These are phyloP conservation scores for Chondrus crispus DNA, from an alignment of 23 red algal species.

Conservation along the genomic window DNA sequence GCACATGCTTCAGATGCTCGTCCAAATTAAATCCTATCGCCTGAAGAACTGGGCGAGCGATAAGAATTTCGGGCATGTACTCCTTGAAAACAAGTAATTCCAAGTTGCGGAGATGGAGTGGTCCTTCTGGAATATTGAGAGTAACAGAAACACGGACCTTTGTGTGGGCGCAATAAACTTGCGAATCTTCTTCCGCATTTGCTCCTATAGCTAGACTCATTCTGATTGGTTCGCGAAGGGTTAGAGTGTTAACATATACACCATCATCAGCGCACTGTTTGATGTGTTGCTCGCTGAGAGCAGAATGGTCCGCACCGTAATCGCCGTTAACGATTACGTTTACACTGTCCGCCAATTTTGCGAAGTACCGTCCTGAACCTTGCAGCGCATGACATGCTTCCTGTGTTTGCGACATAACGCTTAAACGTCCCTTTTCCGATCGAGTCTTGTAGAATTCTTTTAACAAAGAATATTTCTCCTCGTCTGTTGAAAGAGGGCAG, in stretches of 20 bases:
- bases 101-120: neutral
- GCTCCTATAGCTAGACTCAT: neutral
- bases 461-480: no score
- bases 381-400: no score
- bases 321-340: neutral
- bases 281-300: neutral
- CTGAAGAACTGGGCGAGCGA: neutral
- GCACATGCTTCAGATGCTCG: neutral
- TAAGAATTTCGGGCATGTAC: neutral
- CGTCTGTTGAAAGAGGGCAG: no score
- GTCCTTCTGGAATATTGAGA: neutral
- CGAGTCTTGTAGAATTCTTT: no score
- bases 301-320: neutral
- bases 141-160: neutral
- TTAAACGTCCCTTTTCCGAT: no score
- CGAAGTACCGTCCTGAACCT: no score
- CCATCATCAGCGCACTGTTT: neutral
- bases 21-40: neutral
- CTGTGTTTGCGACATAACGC: no score
- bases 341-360: neutral
- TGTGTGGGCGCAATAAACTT: neutral
- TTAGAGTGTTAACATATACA: neutral
- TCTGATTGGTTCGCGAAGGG: neutral
- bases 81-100: neutral
- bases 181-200: neutral